Conservation (phyloP, 345 rosid genomes). For the Heritiera littoralis region DNA sequence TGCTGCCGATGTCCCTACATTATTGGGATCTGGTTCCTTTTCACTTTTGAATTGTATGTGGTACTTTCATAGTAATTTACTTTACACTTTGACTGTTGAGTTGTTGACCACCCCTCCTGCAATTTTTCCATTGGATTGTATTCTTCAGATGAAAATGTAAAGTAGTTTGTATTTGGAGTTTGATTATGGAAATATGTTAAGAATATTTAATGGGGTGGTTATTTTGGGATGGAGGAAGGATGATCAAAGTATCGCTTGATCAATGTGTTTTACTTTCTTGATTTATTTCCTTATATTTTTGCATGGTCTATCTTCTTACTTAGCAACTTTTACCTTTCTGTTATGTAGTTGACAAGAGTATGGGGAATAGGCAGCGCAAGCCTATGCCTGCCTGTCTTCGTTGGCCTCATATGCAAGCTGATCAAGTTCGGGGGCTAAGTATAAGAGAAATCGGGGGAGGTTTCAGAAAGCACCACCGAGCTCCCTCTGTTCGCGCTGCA, state of each 20-base stretch:
- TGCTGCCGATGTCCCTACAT: conserved; percentile 93
- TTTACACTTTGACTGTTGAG: background rate
- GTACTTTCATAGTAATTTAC: conserved; percentile 18
- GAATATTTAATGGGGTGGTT: background rate
- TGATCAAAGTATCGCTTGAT: background rate
- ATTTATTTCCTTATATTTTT: background rate
- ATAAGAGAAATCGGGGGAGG: conserved; percentile 99
- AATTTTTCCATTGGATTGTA: background rate
- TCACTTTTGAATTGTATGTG: conserved; percentile 82
- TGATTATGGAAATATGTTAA: conserved; percentile 8
- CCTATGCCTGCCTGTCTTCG: conserved; percentile 65
- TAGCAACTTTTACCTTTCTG: conserved; percentile 25
- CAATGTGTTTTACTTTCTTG: background rate
- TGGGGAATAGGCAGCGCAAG: conserved; percentile 43
- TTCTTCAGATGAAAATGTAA: background rate
- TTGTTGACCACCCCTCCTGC: background rate
- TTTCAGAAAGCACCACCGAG: conserved; percentile 92
- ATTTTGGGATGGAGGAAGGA: background rate
- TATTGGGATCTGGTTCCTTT: conserved; percentile 83
- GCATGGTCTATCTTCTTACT: background rate
- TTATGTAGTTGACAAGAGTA: conserved; percentile 49
- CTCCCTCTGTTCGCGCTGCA: conserved; percentile 85
- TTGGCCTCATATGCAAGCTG: conserved; percentile 96
- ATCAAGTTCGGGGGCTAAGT: conserved; percentile 91
- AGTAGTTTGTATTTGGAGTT: background rate